Evolutionary conservation across 2,329 filamentous ascomycete genomes (phyloP), one percentile per base, ranked within the genome.

Genomic region (Fusarium neocosmosporiellum): DNA sequence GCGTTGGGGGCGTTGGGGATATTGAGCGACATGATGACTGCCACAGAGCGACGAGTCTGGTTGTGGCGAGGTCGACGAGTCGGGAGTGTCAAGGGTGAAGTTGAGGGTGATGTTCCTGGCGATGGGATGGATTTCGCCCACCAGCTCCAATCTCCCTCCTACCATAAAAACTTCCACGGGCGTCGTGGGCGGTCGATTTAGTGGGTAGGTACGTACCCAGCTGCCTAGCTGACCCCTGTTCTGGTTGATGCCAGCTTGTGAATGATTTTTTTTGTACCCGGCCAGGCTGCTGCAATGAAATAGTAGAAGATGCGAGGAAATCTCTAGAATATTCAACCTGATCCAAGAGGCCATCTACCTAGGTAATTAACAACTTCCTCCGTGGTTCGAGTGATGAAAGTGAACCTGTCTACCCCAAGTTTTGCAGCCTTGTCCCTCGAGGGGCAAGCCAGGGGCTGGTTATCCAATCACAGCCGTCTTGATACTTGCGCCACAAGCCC

Each of bases 1-100:
- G 93, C 89, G 83, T 98, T 98, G 72, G 96, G 96, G 78, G 96
- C 96, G 84, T 91, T 94, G 74, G 96, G 96, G 82, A 99, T 97
- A 82, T 95, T 94, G 82, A 99, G 91, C 85, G 96, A 99, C 96
- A 99, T 98, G 78, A 75, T 80, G 79, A 63, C 68, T 62, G 66
- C 72, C 72, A 76, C 69, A 69, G 63, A 65, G 59, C 64, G 68
- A 50, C 64, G 65, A 48, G 37, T 65, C 46, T 64, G 50, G 57
- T 61, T 71, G 73, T 77, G 71, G 74, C 59, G 50, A 63, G 63
- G 68, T 76, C 63, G 65, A 59, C 66, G 70, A 43, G 63, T 66
- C 66, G 65, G 54, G 59, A 65, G 67, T 75, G 69, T 73, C 43
- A 24, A 58, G 70, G 62, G 63, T 67, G 69, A 74, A 67, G 72